Evolutionary conservation across 2,329 filamentous ascomycete species (phyloP).

Genomic region (Cercospora beticola): DNA sequence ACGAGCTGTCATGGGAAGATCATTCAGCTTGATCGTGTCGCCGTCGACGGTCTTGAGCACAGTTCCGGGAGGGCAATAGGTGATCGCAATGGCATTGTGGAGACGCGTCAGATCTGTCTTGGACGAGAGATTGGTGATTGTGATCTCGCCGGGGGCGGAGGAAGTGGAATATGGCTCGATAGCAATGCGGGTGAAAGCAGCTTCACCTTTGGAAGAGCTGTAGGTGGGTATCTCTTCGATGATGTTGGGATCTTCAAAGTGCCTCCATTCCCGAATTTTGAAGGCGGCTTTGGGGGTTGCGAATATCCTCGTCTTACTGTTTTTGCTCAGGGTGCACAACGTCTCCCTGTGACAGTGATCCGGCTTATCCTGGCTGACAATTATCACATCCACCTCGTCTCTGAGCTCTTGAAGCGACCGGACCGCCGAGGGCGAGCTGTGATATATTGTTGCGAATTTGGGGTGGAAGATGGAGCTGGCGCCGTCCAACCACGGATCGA

Average conservation of each 20-base stretch:
- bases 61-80: slow-evolving; percentile 61
- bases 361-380: slow-evolving; percentile 62
- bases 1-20: slow-evolving; percentile 36
- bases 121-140: slow-evolving; percentile 64
- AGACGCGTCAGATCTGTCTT: slow-evolving; percentile 60
- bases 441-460: slow-evolving; percentile 60
- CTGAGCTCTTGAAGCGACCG: slow-evolving; percentile 56
- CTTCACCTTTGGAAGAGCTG: slow-evolving; percentile 38
- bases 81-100: slow-evolving; percentile 69
- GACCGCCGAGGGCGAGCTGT: slow-evolving; percentile 57
- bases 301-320: slow-evolving; percentile 61
- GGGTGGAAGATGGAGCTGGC: slow-evolving; percentile 60
- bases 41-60: slow-evolving; percentile 38
- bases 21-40: slow-evolving; percentile 40
- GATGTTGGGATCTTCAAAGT: slow-evolving; percentile 58
- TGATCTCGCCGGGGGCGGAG: slow-evolving; percentile 65
- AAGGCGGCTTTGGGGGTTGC: slow-evolving; percentile 65
- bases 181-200: slow-evolving; percentile 50
- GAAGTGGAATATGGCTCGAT: slow-evolving; percentile 55
- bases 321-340: slow-evolving; percentile 60
- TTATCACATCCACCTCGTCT: slow-evolving; percentile 55
- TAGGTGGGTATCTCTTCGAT: slow-evolving; percentile 46
- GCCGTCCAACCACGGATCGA: slow-evolving; percentile 70
- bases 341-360: slow-evolving; percentile 72
- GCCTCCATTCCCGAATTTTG: slow-evolving; percentile 65